Percentiles rank a stretch among this genome's conserved stretches.
Evolutionary conservation across 352 stramenopile species (phyloP).

Genomic region (Globisporangium sylvaticum): DNA sequence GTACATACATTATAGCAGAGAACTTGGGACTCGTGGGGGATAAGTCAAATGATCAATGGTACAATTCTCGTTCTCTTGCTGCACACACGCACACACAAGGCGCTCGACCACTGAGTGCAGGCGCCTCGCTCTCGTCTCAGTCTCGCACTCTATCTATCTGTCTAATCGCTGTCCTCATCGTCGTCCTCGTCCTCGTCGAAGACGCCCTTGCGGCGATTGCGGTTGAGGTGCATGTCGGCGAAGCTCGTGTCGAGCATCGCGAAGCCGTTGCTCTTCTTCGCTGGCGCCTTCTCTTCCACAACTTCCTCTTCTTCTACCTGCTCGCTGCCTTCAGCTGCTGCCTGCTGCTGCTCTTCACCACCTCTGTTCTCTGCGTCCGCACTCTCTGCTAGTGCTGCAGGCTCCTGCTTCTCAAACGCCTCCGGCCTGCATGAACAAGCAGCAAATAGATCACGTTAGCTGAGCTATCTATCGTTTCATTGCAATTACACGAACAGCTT

Average conservation of each 20-base stretch:
- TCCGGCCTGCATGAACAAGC: constrained; percentile 37
- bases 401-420: constrained; percentile 34
- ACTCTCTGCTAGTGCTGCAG: constrained; percentile 8
- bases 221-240: constrained; percentile 58
- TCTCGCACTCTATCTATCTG: constrained; percentile 23
- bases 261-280: constrained; percentile 35
- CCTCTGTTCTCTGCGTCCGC: constrained; percentile 15
- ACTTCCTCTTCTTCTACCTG: constrained; percentile 10
- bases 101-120: background rate
- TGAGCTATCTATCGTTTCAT: background rate
- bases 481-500: background rate
- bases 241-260: constrained; percentile 51
- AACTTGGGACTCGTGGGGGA: background rate
- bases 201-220: constrained; percentile 71
- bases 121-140: constrained; percentile 18
- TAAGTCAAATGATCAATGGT: constrained; percentile 1
- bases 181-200: constrained; percentile 74
- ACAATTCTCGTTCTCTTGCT: constrained; percentile 2
- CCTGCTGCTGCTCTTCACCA: background rate
- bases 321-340: constrained; percentile 9
- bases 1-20: background rate
- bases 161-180: constrained; percentile 37
- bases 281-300: constrained; percentile 15
- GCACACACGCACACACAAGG: background rate
- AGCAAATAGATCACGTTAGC: constrained; percentile 2